Evolutionary conservation across 2,329 filamentous ascomycete species (phyloP).

Genomic region (Amphichorda felina): DNA sequence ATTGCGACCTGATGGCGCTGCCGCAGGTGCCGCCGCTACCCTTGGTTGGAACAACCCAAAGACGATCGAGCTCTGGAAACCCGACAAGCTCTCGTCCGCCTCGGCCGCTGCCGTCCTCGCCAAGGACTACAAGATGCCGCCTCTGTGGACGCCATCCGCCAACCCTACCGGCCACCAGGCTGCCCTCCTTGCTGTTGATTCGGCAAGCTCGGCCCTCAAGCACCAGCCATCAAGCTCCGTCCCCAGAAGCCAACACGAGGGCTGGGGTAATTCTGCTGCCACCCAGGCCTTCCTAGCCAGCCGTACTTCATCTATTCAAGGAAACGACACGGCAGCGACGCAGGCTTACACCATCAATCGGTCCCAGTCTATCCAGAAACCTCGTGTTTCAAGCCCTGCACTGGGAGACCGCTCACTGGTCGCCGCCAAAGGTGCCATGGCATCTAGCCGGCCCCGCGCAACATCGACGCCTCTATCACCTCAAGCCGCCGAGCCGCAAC

Average conservation of each 20-base stretch:
- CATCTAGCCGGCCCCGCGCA: slow-evolving; percentile 46
- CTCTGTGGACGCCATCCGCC: slow-evolving; percentile 50
- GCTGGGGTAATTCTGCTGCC: slow-evolving; percentile 57
- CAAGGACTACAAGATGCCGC: slow-evolving; percentile 27
- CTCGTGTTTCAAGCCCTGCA: slow-evolving; percentile 8
- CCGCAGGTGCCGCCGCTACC: slow-evolving; percentile 63
- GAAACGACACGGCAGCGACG: slow-evolving; percentile 14
- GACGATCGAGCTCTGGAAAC: slow-evolving; percentile 53
- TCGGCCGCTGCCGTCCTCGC: slow-evolving; percentile 30
- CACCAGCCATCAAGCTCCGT: slow-evolving; percentile 6
- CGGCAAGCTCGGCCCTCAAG: slow-evolving; percentile 20
- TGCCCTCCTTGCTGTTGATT: slow-evolving; percentile 50
- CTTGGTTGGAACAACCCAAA: slow-evolving; percentile 63
- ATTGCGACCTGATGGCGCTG: slow-evolving; percentile 41
- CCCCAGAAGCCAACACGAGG: slow-evolving; percentile 13
- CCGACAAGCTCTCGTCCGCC: slow-evolving; percentile 42
- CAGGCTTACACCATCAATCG: slow-evolving; percentile 25
- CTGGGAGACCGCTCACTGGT: slow-evolving; percentile 50
- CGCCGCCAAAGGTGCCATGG: slow-evolving; percentile 70
- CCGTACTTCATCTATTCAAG: slow-evolving; percentile 8
- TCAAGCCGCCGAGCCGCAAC: slow-evolving; percentile 5
- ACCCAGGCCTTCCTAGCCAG: slow-evolving; percentile 48
- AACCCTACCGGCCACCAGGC: slow-evolving; percentile 62
- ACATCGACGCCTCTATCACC: slow-evolving; percentile 45
- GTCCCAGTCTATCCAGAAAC: slow-evolving; percentile 13